Conservation (phyloP, 1,139 yeast species). For the Taiozyma sp. region DNA sequence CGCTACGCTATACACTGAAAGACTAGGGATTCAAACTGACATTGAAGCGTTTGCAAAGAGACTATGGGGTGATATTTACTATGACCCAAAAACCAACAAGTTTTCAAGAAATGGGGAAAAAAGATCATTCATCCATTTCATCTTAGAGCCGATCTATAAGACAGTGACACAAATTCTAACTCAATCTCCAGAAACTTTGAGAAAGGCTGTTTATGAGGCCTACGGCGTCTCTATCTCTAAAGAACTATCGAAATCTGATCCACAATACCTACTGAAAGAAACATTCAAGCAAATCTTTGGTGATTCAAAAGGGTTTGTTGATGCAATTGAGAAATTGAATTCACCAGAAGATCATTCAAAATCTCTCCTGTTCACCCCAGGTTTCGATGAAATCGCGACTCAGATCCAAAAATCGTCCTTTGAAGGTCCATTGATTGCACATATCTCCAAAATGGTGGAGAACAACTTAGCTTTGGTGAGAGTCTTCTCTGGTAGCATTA, state of each 20-base stretch:
- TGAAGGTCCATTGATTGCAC: slow-evolving; percentile 46
- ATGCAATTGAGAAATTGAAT: slow-evolving; percentile 36
- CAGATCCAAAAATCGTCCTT: slow-evolving; percentile 16
- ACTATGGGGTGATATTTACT: slow-evolving; percentile 78
- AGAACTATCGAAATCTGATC: slow-evolving; percentile 42
- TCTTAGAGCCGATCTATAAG: slow-evolving; percentile 79
- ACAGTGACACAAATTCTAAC: slow-evolving; percentile 58
- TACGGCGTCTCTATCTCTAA: slow-evolving; percentile 41
- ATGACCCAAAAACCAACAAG: slow-evolving; percentile 35
- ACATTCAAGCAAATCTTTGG: slow-evolving; percentile 55
- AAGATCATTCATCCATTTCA: slow-evolving; percentile 61
- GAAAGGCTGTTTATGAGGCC: slow-evolving; percentile 37
- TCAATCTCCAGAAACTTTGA: slow-evolving; percentile 39
- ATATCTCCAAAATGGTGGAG: slow-evolving; percentile 56
- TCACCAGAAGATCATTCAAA: slow-evolving; percentile 34
- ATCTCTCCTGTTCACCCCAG: slow-evolving; percentile 9
- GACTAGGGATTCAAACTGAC: slow-evolving; percentile 30
- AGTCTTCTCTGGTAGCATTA: slow-evolving; percentile 54
- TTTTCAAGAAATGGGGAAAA: slow-evolving; percentile 36
- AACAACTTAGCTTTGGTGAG: slow-evolving; percentile 45
- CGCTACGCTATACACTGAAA: slow-evolving; percentile 42
- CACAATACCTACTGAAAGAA: slow-evolving; percentile 48
- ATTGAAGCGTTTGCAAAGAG: slow-evolving; percentile 40
- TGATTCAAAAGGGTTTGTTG: slow-evolving; percentile 47
- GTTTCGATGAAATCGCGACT: slow-evolving; percentile 8